A percentile compares a stretch with the other conserved stretches of the same genome.
phyloP scores from a whole-genome alignment of 371 early-diverging fungal genomes.

The Rhizopus arrhizus region DNA sequence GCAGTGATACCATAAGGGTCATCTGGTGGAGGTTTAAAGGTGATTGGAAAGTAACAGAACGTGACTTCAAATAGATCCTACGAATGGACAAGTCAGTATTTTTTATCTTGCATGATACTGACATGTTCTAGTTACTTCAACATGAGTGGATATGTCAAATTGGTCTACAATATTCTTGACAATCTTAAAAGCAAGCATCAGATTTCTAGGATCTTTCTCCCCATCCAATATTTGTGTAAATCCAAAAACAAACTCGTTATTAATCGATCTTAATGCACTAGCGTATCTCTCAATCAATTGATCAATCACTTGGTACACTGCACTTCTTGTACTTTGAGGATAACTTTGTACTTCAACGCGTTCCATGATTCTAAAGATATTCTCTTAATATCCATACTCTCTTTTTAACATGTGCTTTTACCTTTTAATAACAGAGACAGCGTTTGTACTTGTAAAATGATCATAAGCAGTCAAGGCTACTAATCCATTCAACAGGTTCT shows the following conservation, averaged over 20 bases:
- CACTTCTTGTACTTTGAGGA: slow-evolving; percentile 58
- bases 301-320: slow-evolving; percentile 51
- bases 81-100: slow-evolving; percentile 17
- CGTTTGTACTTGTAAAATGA: slow-evolving; percentile 60
- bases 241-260: slow-evolving; percentile 77
- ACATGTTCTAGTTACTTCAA: slow-evolving; percentile 61
- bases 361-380: slow-evolving; percentile 45
- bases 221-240: slow-evolving; percentile 91
- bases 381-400: not conserved
- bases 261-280: slow-evolving; percentile 44
- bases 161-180: slow-evolving; percentile 64
- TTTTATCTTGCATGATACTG: not conserved
- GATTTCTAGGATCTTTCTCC: slow-evolving; percentile 96
- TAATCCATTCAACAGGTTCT: slow-evolving; percentile 68
- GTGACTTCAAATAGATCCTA: slow-evolving; percentile 92
- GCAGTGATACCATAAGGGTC: slow-evolving; percentile 94
- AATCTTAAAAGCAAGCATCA: slow-evolving; percentile 83
- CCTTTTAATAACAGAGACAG: slow-evolving; percentile 61
- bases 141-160: slow-evolving; percentile 76
- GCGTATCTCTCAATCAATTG: slow-evolving; percentile 42
- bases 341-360: slow-evolving; percentile 64
- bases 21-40: slow-evolving; percentile 92
- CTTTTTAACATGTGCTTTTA: slow-evolving; percentile 13
- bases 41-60: slow-evolving; percentile 98
- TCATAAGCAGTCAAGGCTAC: slow-evolving; percentile 61